Percentiles rank a stretch among this genome's conserved stretches.
Conservation (phyloP, 345 rosid genomes). For the Citrus glauca region DNA sequence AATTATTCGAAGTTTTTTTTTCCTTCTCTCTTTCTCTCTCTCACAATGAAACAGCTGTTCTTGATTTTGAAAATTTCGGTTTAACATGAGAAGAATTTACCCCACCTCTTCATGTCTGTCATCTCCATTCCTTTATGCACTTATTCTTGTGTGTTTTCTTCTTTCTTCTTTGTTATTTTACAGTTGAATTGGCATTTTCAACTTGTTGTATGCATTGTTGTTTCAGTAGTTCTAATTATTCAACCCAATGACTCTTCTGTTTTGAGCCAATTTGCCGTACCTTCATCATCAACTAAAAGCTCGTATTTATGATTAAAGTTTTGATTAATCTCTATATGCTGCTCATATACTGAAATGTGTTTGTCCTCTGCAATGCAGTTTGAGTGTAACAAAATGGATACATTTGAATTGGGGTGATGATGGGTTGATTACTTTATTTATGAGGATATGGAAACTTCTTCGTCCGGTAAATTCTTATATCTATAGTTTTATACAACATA, state of each 20-base stretch:
- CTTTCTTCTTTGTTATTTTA: background rate
- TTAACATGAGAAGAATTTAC: background rate
- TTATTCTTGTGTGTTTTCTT: background rate
- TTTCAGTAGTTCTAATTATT: background rate
- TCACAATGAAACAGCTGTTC: background rate
- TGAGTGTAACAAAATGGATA: constrained; percentile 97
- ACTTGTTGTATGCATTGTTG: background rate
- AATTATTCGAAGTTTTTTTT: background rate
- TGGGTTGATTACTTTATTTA: constrained; percentile 69
- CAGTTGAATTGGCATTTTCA: no score
- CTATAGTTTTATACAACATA: background rate
- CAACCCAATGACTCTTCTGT: background rate
- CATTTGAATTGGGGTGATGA: constrained; percentile 98
- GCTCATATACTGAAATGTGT: constrained; percentile 4
- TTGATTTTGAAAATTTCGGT: background rate
- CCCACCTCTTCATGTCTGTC: background rate
- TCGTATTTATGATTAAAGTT: background rate
- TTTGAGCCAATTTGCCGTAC: background rate
- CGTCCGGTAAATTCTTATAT: constrained; percentile 44
- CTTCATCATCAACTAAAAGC: background rate
- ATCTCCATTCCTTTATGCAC: background rate
- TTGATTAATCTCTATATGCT: background rate
- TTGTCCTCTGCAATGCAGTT: constrained; percentile 41
- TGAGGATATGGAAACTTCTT: constrained; percentile 79
- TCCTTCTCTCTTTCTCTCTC: background rate